These are phyloP conservation scores for Arthrobotrys entomopaga DNA, from an alignment of 2,329 filamentous ascomycete genomes.

Conservation along the genomic window DNA sequence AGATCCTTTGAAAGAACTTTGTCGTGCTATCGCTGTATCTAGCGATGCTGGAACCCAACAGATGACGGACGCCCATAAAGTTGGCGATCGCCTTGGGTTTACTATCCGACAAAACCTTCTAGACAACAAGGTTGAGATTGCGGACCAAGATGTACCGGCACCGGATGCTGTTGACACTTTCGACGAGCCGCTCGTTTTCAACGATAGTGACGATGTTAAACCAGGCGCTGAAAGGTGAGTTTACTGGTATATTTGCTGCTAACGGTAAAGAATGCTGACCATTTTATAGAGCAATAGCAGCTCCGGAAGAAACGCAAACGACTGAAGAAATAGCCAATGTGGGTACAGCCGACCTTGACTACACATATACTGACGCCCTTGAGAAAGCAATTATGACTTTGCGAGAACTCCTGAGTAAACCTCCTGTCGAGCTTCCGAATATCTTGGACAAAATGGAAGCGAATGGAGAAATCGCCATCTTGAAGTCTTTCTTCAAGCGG, in stretches of 20 bases:
- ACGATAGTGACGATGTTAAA: slow-evolving; percentile 2
- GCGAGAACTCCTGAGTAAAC: neutral
- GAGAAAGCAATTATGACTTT: neutral
- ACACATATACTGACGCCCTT: neutral
- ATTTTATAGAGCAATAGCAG: neutral
- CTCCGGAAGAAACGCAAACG: neutral
- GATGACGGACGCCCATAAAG: slow-evolving; percentile 24
- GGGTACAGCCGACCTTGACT: no score
- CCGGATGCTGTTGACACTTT: neutral
- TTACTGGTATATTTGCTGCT: neutral
- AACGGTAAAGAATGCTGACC: neutral
- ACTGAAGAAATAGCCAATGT: neutral
- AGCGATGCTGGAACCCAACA: neutral
- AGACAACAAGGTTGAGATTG: slow-evolving; percentile 20
- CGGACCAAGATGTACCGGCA: slow-evolving; percentile 22
- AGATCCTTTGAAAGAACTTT: slow-evolving; percentile 4
- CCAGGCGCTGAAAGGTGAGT: neutral
- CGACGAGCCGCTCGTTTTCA: slow-evolving; percentile 23
- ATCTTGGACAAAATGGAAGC: neutral
- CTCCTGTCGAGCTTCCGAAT: neutral
- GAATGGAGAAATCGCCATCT: slow-evolving; percentile 7
- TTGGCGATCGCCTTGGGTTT: slow-evolving; percentile 29
- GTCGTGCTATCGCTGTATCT: slow-evolving; percentile 7
- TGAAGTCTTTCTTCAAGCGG: slow-evolving; percentile 22
- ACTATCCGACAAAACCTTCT: slow-evolving; percentile 9